Base-by-base conservation (phyloP, 2,329 filamentous ascomycete genomes). In the Colletotrichum brevisporum region DNA sequence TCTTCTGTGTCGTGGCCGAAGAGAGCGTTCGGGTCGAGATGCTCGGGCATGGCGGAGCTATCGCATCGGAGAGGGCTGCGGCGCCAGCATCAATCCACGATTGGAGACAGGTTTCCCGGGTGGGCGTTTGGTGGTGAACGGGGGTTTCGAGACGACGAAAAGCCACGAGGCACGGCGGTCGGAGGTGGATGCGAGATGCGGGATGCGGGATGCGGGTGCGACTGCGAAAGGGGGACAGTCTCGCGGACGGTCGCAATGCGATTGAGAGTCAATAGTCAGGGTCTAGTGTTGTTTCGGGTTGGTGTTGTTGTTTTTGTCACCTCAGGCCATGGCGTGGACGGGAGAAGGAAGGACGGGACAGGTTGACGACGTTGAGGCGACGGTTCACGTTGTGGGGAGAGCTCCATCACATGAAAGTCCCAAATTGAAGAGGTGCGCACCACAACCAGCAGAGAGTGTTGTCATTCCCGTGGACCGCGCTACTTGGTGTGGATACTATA, bases 1-100 rank as follows among this genome's bases (percentile, higher is more conserved):
- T 83, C 79, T 43, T 79, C 77, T 64, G 74, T 73, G 26, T 80
- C 77, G 72, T 77, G 74, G 74, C 75, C 71, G 71, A 73, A 72
- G 57, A 77, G 71, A 72, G 77, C 73, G 73, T 78, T 77, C 66
- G 79, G 79, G 71, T 76, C 77, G 71, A 82, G 80, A 74, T 80
- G 78, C 75, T 83, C 82, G 77, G 83, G 78, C 85, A 88, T 88
- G 80, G 78, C 79, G 81, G 74, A 73, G 76, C 74, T 74, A 69
- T 63, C 60, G 71, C 73, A 71, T 73, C 70, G 67, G 63, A 56
- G 62, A 67, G 43, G 26, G 36, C 50, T 50, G 55, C 45, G 27
- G 12, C 51, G 56, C 50, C 67, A 67, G 56, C 56, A 54, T 66
- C 55, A 56, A 47, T 55, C n/a, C 55, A 60, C 47, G 52, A 24